Evolutionary conservation across 768 basidiomycete species (phyloP).

Genomic region (Rhodosporidiobolus odoratus): DNA sequence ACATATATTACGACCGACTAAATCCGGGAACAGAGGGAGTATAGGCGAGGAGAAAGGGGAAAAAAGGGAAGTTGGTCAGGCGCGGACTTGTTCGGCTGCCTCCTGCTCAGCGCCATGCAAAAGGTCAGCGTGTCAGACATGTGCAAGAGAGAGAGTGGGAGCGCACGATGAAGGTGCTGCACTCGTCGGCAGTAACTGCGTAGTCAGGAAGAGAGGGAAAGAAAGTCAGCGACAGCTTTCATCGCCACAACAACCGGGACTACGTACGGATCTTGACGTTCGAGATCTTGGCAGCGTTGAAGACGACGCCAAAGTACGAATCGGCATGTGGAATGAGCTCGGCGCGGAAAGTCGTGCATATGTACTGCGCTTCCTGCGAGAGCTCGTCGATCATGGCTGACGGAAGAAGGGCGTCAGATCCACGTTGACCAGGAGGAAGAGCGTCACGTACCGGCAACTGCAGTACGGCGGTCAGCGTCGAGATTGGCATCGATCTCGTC

Average conservation of each 20-base stretch:
- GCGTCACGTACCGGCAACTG: constrained; percentile 71
- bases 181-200: constrained; percentile 34
- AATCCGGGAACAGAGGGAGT: too few relatives aligned
- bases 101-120: neutral
- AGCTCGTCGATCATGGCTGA: constrained; percentile 90
- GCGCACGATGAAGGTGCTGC: constrained; percentile 31
- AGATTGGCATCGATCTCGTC: constrained; percentile 99
- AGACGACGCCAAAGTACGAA: constrained; percentile 84
- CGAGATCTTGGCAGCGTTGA: constrained; percentile 35
- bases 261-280: constrained; percentile 32
- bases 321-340: constrained; percentile 95
- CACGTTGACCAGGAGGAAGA: neutral
- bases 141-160: neutral
- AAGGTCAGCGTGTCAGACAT: too few relatives aligned
- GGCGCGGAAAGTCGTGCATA: constrained; percentile 95
- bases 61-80: neutral
- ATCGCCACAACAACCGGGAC: too few relatives aligned
- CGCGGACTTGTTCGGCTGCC: constrained; percentile 36
- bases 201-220: neutral
- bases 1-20: too few relatives aligned
- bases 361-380: constrained; percentile 82
- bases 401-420: neutral
- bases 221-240: too few relatives aligned
- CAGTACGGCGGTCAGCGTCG: constrained; percentile 94
- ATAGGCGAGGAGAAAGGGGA: too few relatives aligned